Conservation (phyloP, 2,329 filamentous ascomycete genomes). For the Cercospora sojina region DNA sequence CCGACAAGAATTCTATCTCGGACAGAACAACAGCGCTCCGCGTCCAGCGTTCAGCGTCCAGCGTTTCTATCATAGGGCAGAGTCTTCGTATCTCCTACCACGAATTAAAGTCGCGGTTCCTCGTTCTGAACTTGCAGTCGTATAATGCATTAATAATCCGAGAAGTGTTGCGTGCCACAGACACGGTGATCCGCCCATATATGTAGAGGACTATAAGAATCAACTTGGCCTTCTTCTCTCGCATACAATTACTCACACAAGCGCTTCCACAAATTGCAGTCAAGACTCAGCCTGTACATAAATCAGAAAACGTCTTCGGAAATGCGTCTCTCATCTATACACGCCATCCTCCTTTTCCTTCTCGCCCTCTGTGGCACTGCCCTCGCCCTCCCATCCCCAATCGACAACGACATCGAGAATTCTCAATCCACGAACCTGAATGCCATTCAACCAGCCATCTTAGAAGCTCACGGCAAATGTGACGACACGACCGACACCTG, state of each 20-base stretch:
- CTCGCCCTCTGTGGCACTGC: not conserved
- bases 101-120: not conserved
- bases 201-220: too few species aligned
- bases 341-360: not conserved
- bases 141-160: not conserved
- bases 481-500: not conserved
- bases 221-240: too few species aligned
- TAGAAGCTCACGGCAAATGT: not conserved
- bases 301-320: too few species aligned
- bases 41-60: not conserved
- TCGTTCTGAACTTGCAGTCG: not conserved
- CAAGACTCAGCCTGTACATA: too few species aligned
- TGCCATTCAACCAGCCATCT: not conserved
- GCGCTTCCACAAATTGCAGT: too few species aligned
- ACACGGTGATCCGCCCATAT: too few species aligned
- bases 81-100: too few species aligned
- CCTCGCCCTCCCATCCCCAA: not conserved
- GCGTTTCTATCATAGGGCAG: too few species aligned
- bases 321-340: not conserved
- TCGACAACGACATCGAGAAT: not conserved
- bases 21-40: not conserved
- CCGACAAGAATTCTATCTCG: not conserved
- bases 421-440: not conserved
- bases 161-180: too few species aligned
- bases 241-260: not conserved